Base-by-base conservation (phyloP, 2,329 filamentous ascomycete genomes). In the Neonectria coccinea region DNA sequence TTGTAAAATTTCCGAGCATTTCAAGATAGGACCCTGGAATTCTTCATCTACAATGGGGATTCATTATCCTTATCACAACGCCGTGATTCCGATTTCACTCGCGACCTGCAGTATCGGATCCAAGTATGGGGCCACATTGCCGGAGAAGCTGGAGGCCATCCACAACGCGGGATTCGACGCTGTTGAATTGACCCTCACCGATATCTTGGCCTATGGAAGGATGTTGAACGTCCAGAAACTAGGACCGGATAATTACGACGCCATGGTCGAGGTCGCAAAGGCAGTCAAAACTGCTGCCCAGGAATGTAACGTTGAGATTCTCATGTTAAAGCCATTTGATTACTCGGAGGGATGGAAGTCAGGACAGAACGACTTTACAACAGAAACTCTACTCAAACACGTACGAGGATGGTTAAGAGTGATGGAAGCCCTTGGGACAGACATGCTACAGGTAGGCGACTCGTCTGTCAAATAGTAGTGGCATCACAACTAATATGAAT, bases 321-420 rank as follows among this genome's bases (percentile, higher is more conserved):
- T 94, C 75, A 90, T 93, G 81, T 78, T 94, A 6, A 91, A 94
- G 72, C 91, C 91, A 0, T 94, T 94, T 71, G 81, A 88, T 16
- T 92, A 93, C 70, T 93, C 93, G 62, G 91, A 94, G 71, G 92
- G 91, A 1, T 94, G 91, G 91, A 79, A 84, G 0, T 80, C 82
- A 44, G 87, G 45, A 0, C 25, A 59, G 1, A 50, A 82, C 0
- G 87, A 85, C 2, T 71, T 79, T 1, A 85, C 91, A 74, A 81
- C 90, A 4, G 78, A 86, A 5, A 86, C 91, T 56, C 90, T 89
- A 0, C 91, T 91, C 0, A 83, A 89, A 25, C 22, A 25, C 22
- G 91, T 89, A 0, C 78, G 76, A 7, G 90, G 89, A 0, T 94
- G 91, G 91, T 86, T 91, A 53, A 79, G 83, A 9, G 87, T 94